Evolutionary conservation across 257 asterid species (phyloP), one percentile per base, ranked within the genome.

Genomic region (Echites panduratus): DNA sequence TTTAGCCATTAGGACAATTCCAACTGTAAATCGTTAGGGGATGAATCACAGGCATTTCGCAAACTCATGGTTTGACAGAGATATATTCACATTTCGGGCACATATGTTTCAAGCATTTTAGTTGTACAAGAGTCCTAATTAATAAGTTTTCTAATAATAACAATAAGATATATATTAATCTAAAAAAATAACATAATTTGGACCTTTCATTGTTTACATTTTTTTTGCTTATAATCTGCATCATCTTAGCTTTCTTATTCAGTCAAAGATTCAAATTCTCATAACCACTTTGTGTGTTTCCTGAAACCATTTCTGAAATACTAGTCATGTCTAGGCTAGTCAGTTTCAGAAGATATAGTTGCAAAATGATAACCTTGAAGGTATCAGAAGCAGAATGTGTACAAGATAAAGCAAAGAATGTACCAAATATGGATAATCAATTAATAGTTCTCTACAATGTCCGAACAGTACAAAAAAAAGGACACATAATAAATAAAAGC

Each of bases 181-280:
- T n/a, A n/a, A n/a, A n/a, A n/a, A n/a, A n/a, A n/a, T 17, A 44
- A 71, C 4, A 57, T 74, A 43, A 71, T 3, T 35, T 53, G 10
- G 27, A 59, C 47, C 70, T 45, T 63, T 48, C 24, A 59, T 19
- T 24, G 20, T 19, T 7, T 43, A 44, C 49, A n/a, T 26, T 45
- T 72, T 11, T 10, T 20, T 72, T 45, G 20, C 2, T 19, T 22
- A 59, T 58, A 11, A 20, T 26, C 5, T 58, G 68, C 58, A 24
- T 38, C 22, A n/a, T 24, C 53, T 35, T 20, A 12, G 29, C 47
- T 58, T 26, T 13, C 48, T 66, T 45, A 53, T 74, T 53, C 77
- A n/a, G 67, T 52, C 72, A 74, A 65, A 48, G 72, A 26, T 35
- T 35, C 72, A 58, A 27, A 58, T 58, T 26, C 20, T 58, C 65